Evolutionary conservation across 495 filamentous ascomycete genomes (phyloP).

Genomic region (Podospora comata): DNA sequence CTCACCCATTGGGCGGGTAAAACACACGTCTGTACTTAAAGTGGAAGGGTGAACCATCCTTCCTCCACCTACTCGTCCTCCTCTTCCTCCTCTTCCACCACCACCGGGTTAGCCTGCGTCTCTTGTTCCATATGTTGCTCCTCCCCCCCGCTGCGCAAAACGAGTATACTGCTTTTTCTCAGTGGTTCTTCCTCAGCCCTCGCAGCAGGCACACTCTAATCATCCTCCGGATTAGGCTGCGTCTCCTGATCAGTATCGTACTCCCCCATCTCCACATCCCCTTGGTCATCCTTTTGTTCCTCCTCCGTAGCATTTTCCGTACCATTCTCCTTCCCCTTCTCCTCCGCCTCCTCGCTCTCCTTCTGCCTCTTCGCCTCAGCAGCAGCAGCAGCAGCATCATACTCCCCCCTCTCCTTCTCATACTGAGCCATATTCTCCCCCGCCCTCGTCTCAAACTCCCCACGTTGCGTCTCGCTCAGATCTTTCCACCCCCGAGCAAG

Average conservation of each 20-base stretch:
- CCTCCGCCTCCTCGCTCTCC: constrained; percentile 25
- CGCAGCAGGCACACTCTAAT: neutral
- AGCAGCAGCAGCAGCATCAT: constrained; percentile 26
- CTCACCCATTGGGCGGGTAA: too few relatives aligned
- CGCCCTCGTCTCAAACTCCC: constrained; percentile 43
- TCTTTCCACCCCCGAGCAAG: constrained; percentile 51
- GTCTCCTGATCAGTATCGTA: constrained; percentile 40
- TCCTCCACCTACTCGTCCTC: too few relatives aligned
- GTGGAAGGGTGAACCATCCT: too few relatives aligned
- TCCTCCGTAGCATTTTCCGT: constrained; percentile 25
- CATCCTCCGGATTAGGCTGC: constrained; percentile 20
- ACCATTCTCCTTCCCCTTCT: constrained; percentile 16
- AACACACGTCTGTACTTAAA: too few relatives aligned
- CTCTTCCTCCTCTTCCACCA: too few relatives aligned
- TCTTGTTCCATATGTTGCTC: too few relatives aligned
- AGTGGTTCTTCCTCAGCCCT: neutral
- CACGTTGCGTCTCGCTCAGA: constrained; percentile 42
- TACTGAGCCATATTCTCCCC: constrained; percentile 42
- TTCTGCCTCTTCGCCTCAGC: constrained; percentile 21
- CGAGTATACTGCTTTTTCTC: too few relatives aligned
- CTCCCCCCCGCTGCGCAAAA: too few relatives aligned
- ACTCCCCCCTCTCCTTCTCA: constrained; percentile 42
- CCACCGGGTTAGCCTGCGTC: too few relatives aligned
- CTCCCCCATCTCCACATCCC: constrained; percentile 46
- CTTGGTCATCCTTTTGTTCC: constrained; percentile 28